These are phyloP conservation scores for Calonectria pseudoturangicola DNA, from an alignment of 2,329 filamentous ascomycete genomes.

Conservation along the genomic window DNA sequence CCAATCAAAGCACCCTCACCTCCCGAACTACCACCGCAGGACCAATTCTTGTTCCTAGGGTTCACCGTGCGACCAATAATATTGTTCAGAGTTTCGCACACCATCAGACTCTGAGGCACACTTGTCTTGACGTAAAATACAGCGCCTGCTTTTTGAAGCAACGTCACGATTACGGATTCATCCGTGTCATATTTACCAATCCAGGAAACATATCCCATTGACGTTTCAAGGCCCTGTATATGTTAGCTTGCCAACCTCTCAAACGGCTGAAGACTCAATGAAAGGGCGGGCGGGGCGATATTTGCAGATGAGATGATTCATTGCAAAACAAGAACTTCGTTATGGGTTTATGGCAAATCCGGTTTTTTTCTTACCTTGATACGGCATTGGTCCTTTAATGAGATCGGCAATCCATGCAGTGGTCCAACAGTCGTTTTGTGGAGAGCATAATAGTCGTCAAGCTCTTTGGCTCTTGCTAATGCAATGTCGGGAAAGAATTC, in stretches of 20 bases:
- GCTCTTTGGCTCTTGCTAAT: conserved; percentile 64
- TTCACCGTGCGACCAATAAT: conserved; percentile 60
- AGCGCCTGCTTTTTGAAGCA: conserved; percentile 56
- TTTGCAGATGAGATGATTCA: too few species aligned
- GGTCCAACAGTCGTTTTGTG: conserved; percentile 70
- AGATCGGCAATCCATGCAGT: conserved; percentile 77
- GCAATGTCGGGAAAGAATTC: conserved; percentile 70
- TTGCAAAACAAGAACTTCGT: too few species aligned
- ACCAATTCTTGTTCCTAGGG: conserved; percentile 58
- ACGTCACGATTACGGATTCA: conserved; percentile 54
- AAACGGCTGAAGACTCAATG: too few species aligned
- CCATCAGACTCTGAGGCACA: conserved; percentile 51
- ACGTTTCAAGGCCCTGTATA: conserved; percentile 65
- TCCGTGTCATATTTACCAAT: conserved; percentile 57
- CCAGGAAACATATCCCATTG: conserved; percentile 61
- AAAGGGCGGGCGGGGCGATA: too few species aligned
- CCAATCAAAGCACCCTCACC: conserved; percentile 61
- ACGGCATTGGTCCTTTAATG: conserved; percentile 67
- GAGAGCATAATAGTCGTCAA: conserved; percentile 67
- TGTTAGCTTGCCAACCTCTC: background rate
- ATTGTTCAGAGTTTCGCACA: conserved; percentile 54
- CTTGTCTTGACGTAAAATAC: conserved; percentile 53
- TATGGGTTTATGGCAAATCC: too few species aligned
- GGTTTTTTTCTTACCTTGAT: conserved; percentile 47
- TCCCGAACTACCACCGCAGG: conserved; percentile 61